These are phyloP conservation scores for Alternaria viburni DNA, from an alignment of 2,329 filamentous ascomycete species.

Conservation along the genomic window DNA sequence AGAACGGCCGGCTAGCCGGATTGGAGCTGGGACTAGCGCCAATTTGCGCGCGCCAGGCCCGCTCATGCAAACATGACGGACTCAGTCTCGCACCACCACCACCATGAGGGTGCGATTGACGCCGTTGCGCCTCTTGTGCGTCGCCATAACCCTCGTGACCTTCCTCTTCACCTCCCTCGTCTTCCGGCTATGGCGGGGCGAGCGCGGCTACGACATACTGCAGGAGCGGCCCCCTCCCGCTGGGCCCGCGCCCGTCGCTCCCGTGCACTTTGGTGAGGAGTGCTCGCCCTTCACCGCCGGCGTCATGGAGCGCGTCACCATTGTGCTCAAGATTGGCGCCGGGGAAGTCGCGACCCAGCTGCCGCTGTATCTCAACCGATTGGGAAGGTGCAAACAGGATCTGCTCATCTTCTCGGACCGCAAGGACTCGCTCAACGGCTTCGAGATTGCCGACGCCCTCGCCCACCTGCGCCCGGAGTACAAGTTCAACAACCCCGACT, in stretches of 20 bases:
- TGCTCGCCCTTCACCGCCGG: conserved; percentile 42
- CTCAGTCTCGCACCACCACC: conserved; percentile 22
- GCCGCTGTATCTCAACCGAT: conserved; percentile 62
- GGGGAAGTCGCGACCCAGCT: conserved; percentile 63
- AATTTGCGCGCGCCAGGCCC: conserved; percentile 11
- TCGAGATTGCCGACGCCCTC: conserved; percentile 57
- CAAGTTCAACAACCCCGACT: conserved; percentile 56
- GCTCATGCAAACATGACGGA: conserved; percentile 18
- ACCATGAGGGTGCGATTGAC: conserved; percentile 47
- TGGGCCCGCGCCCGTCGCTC: conserved; percentile 23
- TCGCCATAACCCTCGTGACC: conserved; percentile 28
- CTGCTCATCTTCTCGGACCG: conserved; percentile 66
- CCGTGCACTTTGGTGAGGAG: conserved; percentile 36
- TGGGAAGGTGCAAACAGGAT: conserved; percentile 62
- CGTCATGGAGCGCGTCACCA: conserved; percentile 56
- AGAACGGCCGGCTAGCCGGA: conserved; percentile 10
- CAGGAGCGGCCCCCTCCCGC: conserved; percentile 31
- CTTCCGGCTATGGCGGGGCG: conserved; percentile 31
- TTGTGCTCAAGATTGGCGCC: conserved; percentile 64
- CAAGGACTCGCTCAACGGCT: conserved; percentile 58
- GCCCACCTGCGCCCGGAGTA: conserved; percentile 51
- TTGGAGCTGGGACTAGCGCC: conserved; percentile 6
- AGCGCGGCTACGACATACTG: conserved; percentile 42
- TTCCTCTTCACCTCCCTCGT: conserved; percentile 31
- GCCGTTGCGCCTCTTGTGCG: conserved; percentile 43